Evolutionary conservation across 1,284 basidiomycete genomes (phyloP).

Genomic region (Thecaphora frezii): DNA sequence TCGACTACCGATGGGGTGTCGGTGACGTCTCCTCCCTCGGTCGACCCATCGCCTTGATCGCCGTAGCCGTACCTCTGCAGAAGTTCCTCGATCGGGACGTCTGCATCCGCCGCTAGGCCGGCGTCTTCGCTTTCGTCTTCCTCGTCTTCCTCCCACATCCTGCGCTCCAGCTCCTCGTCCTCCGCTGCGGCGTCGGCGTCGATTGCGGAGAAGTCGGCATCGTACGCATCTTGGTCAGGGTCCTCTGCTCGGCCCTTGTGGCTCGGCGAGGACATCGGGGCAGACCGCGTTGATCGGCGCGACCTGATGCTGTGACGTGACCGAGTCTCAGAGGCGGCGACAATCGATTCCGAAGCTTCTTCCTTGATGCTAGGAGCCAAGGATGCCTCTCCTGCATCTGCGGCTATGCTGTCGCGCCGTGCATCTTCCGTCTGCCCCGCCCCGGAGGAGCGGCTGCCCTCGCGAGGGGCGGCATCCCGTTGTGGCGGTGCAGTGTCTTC

Average conservation of each 20-base stretch:
- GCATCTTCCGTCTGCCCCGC: too few relatives aligned
- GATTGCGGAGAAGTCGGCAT: slow-evolving; percentile 18
- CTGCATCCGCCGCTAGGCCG: slow-evolving; percentile 63
- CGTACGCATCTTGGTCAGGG: slow-evolving; percentile 18
- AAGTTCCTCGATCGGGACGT: slow-evolving; percentile 65
- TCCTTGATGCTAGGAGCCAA: too few relatives aligned
- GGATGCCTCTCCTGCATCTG: too few relatives aligned
- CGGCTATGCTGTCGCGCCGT: too few relatives aligned
- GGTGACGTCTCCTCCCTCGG: slow-evolving; percentile 6
- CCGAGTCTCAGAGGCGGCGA: too few relatives aligned
- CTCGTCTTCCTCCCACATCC: slow-evolving; percentile 55
- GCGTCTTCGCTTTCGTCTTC: slow-evolving; percentile 63
- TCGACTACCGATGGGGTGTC: slow-evolving; percentile 27
- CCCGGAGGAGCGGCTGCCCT: too few relatives aligned
- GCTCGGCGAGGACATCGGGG: background rate
- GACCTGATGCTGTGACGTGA: too few relatives aligned
- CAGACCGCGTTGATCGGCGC: slow-evolving; percentile 3
- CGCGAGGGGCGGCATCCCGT: too few relatives aligned
- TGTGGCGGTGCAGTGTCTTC: too few relatives aligned
- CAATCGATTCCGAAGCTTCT: too few relatives aligned
- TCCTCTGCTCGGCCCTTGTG: slow-evolving; percentile 4
- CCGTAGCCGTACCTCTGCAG: slow-evolving; percentile 62
- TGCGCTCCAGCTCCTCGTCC: slow-evolving; percentile 54
- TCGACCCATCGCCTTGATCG: slow-evolving; percentile 6
- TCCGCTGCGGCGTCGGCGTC: slow-evolving; percentile 39